A percentile compares a stretch with the other conserved stretches of the same genome.
Evolutionary conservation across 306 rosid genomes (phyloP).

Genomic region (Medicago ruthenica): DNA sequence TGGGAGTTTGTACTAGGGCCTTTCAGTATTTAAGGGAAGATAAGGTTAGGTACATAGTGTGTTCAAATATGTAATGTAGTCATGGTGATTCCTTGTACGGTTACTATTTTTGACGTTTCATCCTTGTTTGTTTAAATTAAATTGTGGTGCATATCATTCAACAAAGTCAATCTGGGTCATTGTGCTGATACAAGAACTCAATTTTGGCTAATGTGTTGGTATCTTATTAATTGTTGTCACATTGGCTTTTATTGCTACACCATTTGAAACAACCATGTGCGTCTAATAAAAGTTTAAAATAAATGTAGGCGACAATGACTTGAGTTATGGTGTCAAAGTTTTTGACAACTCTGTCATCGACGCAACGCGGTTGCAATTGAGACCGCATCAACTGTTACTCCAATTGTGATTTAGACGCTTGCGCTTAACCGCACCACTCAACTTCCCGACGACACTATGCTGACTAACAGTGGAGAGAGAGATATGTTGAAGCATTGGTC

Average conservation of each 20-base stretch:
- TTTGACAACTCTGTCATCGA: neutral
- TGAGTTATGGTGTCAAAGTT: neutral
- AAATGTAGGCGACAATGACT: neutral
- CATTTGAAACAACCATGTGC: constrained; percentile 39
- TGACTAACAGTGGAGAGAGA: neutral
- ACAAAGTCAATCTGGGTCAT: constrained; percentile 31
- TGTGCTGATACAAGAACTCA: constrained; percentile 29
- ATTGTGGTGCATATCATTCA: constrained; percentile 39
- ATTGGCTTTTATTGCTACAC: constrained; percentile 45
- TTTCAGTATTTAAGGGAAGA: constrained; percentile 40
- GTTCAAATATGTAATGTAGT: constrained; percentile 23
- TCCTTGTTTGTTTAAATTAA: constrained; percentile 23
- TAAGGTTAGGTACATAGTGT: constrained; percentile 39
- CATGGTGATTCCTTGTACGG: constrained; percentile 9
- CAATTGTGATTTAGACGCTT: neutral
- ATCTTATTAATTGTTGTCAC: constrained; percentile 36
- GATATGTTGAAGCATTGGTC: no score
- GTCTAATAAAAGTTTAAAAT: neutral
- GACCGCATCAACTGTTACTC: neutral
- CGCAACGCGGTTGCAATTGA: neutral
- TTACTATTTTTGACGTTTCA: constrained; percentile 44
- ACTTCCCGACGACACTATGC: neutral
- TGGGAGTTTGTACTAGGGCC: constrained; percentile 44
- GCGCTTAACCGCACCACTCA: neutral
- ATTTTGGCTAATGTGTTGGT: constrained; percentile 25